Conservation (phyloP, 768 basidiomycete genomes). For the Mycena vitilis region DNA sequence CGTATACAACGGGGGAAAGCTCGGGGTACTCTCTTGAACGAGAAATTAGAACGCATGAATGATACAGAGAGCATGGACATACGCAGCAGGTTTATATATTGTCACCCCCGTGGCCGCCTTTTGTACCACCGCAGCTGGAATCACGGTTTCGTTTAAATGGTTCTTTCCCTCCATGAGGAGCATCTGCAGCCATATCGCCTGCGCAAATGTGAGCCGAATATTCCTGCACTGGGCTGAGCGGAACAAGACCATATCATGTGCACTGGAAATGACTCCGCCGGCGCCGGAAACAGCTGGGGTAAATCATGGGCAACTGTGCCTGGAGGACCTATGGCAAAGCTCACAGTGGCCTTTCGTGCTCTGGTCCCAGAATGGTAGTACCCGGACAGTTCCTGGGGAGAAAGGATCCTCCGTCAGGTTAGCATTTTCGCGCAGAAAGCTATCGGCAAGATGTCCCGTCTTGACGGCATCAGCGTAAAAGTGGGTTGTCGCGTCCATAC, state of each 20-base stretch:
- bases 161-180: slow-evolving; percentile 43
- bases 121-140: slow-evolving; percentile 40
- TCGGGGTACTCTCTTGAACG: slow-evolving; percentile 32
- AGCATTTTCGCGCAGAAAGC: slow-evolving; percentile 36
- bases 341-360: slow-evolving; percentile 38
- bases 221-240: background rate
- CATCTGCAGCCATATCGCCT: slow-evolving; percentile 47
- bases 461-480: slow-evolving; percentile 41
- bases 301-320: background rate
- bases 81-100: slow-evolving; percentile 35
- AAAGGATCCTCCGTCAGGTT: slow-evolving; percentile 39
- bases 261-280: slow-evolving; percentile 46
- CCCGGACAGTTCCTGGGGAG: slow-evolving; percentile 37
- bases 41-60: background rate
- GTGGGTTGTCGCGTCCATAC: slow-evolving; percentile 44
- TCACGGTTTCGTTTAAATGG: slow-evolving; percentile 39
- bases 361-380: slow-evolving; percentile 40
- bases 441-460: slow-evolving; percentile 42
- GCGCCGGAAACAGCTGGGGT: slow-evolving; percentile 40
- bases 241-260: slow-evolving; percentile 40
- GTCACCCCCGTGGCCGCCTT: slow-evolving; percentile 42
- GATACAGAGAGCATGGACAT: slow-evolving; percentile 1
- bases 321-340: background rate
- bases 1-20: slow-evolving; percentile 42
- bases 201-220: background rate